These are phyloP conservation scores for Botrytis pseudocinerea DNA, from an alignment of 2,329 filamentous ascomycete genomes.

Conservation along the genomic window DNA sequence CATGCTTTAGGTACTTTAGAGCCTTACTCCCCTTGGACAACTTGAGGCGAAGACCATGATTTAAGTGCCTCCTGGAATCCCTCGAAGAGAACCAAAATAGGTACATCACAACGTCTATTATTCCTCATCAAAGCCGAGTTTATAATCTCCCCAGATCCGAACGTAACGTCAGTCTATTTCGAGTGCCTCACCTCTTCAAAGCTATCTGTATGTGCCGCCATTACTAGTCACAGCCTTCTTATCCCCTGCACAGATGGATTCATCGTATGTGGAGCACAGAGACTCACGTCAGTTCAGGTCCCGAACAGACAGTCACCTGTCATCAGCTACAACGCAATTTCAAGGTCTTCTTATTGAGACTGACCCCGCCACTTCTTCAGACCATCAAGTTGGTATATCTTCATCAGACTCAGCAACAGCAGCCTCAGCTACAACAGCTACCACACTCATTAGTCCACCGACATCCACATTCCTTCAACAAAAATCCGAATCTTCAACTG, in stretches of 20 bases:
- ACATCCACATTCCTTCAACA: conserved; percentile 23
- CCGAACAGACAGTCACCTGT: conserved; percentile 39
- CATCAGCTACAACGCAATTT: conserved; percentile 38
- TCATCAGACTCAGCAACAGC: conserved; percentile 33
- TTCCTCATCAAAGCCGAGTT: conserved; percentile 24
- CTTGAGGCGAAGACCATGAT: conserved; percentile 36
- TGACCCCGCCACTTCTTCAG: conserved; percentile 27
- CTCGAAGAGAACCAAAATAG: conserved; percentile 38
- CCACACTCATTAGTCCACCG: conserved; percentile 21
- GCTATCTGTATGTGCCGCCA: conserved; percentile 29
- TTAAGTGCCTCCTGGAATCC: conserved; percentile 36
- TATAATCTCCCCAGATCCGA: conserved; percentile 26
- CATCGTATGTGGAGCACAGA: conserved; percentile 40
- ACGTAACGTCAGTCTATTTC: conserved; percentile 24
- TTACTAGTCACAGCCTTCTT: conserved; percentile 38
- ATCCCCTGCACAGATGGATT: conserved; percentile 36
- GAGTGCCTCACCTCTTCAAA: conserved; percentile 29
- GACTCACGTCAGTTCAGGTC: conserved; percentile 42
- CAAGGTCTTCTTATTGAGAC: conserved; percentile 37
- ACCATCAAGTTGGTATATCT: conserved; percentile 30
- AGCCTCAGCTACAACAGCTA: conserved; percentile 23
- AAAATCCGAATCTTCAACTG: conserved; percentile 17
- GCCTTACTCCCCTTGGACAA: conserved; percentile 33
- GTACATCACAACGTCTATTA: conserved; percentile 33
- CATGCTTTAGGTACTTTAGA: conserved; percentile 33